Percentiles rank a stretch among this genome's conserved stretches.
Evolutionary conservation across 345 rosid genomes (phyloP).

Genomic region (Eutrema yunnanense): DNA sequence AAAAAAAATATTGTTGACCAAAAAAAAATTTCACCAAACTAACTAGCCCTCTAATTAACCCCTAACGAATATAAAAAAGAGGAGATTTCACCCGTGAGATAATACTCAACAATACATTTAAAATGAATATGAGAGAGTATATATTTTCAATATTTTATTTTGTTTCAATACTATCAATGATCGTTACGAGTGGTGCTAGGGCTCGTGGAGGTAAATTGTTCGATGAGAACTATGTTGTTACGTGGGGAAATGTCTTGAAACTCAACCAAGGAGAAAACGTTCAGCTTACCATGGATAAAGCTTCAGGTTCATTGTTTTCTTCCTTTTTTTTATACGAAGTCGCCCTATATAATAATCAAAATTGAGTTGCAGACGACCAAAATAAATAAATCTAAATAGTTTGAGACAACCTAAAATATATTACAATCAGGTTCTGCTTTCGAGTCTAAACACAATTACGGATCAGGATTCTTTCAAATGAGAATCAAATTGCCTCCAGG

Average conservation of each 20-base stretch:
- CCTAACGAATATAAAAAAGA: background rate
- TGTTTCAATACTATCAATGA: background rate
- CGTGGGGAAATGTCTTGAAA: slow-evolving; percentile 15
- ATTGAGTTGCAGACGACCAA: too few species aligned
- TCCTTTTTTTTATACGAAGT: background rate
- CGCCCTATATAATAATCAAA: too few species aligned
- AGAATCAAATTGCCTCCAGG: slow-evolving; percentile 45
- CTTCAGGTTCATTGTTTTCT: slow-evolving; percentile 4
- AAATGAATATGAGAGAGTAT: background rate
- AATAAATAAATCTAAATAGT: too few species aligned
- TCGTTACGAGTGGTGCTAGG: background rate
- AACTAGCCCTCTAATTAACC: background rate
- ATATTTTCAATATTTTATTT: background rate
- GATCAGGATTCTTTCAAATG: slow-evolving; percentile 49
- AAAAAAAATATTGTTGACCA: background rate
- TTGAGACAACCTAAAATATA: background rate
- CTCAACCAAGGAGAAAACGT: slow-evolving; percentile 18
- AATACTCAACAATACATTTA: background rate
- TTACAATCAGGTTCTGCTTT: slow-evolving; percentile 43
- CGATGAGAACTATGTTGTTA: slow-evolving; percentile 11
- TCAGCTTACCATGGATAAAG: slow-evolving; percentile 18
- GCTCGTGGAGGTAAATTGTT: background rate
- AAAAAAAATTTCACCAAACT: background rate
- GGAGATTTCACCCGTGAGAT: background rate
- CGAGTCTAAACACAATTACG: slow-evolving; percentile 42